Evolutionary conservation across 1,139 yeast species (phyloP), one percentile per base, ranked within the genome.

Genomic region (Candida sanyaensis): DNA sequence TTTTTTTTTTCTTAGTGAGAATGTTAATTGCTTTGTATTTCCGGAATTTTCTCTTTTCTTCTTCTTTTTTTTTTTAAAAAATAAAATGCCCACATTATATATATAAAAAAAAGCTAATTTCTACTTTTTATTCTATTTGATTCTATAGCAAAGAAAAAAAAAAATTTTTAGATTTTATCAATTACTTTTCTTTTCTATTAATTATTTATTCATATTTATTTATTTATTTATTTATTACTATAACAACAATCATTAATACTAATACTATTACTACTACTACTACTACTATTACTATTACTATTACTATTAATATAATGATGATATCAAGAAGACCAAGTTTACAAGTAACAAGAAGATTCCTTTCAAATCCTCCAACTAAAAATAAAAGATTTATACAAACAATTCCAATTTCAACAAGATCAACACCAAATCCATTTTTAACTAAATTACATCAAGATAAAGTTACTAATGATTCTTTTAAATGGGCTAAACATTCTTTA

Each of bases 301-400:
- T 3, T 17, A 17, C 21, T 17, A 17, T 3, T 17, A 17, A 17
- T 23, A 23, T 17, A 13, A 45, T 23, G 5, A 48, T 49, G 52
- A 44, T 49, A 33, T 26, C 50, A 17, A 46, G 49, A 45, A 49
- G 47, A 39, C 42, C 27, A 32, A 37, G 46, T 21, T 39, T 41
- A 27, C 47, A 42, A 33, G 34, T 45, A 6, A 41, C 49, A 6
- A 46, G 40, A 43, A 42, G 52, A 32, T 49, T 38, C 28, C 45
- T 49, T 34, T 49, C 52, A 9, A 45, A 44, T 11, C 48, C 43
- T 13, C 28, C 48, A n/a, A 49, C 41, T 41, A 63, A 60, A 44
- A 66, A 62, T n/a, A 73, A 65, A 55, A 57, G 80, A 46, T 74
- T 67, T 55, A 69, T 75, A 64, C 77, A 75, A 55, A 75, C 79